A percentile compares a stretch with the other conserved stretches of the same genome.
These are phyloP conservation scores for Epichloe brachyelytri DNA, from an alignment of 2,329 filamentous ascomycete genomes.

Conservation along the genomic window DNA sequence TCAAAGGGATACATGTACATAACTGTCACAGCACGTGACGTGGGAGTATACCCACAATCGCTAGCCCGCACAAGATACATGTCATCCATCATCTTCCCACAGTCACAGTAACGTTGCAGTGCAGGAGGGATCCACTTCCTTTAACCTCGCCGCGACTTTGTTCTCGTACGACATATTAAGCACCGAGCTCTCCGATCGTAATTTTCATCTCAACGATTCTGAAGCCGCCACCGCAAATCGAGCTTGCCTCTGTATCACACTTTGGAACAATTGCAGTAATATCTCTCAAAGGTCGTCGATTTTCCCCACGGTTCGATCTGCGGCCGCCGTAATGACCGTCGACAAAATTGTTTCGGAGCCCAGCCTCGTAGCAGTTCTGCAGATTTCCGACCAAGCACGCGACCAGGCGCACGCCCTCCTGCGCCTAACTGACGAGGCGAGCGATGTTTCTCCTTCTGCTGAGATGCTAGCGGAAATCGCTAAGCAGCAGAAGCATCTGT, in stretches of 20 bases:
- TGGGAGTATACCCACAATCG: no score
- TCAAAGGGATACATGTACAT: no score
- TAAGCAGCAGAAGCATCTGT: constrained; percentile 67
- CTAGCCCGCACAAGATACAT: no score
- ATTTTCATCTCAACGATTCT: not conserved
- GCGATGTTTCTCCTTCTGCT: constrained; percentile 28
- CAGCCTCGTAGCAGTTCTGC: constrained; percentile 52
- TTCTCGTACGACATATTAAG: not conserved
- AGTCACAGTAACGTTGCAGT: no score
- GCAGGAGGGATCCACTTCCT: not conserved
- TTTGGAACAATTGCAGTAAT: not conserved
- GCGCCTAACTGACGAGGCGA: constrained; percentile 34
- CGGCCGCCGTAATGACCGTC: constrained; percentile 20
- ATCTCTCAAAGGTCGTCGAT: not conserved
- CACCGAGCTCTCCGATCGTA: not conserved
- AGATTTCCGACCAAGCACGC: constrained; percentile 60
- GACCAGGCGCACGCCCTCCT: constrained; percentile 57
- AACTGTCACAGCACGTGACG: no score
- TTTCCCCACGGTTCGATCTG: not conserved
- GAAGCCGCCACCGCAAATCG: not conserved
- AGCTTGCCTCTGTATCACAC: not conserved
- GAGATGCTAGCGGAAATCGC: constrained; percentile 47
- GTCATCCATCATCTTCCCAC: no score
- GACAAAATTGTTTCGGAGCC: constrained; percentile 28
- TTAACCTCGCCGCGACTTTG: not conserved